Conservation (phyloP, 169 alveolate genomes). For the Eimeria tenella region DNA sequence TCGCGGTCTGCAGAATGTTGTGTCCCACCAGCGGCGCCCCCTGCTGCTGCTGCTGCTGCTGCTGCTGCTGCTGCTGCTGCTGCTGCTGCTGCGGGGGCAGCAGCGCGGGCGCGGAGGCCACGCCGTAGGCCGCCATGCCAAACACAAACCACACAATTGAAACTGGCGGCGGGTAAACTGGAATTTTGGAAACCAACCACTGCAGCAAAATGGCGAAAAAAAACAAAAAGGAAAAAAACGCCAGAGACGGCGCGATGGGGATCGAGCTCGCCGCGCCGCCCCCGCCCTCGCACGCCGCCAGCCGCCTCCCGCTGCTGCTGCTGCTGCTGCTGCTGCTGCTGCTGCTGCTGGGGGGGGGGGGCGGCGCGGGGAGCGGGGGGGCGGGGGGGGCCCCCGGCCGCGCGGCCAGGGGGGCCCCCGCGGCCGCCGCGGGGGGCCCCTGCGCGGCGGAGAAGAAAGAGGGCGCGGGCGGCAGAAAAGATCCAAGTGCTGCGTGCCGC, state of each 20-base stretch:
- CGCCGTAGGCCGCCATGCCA: constrained; percentile 78
- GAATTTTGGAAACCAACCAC: constrained; percentile 80
- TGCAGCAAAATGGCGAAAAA: constrained; percentile 75
- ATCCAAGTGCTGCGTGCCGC: too few relatives aligned
- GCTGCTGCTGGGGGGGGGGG: too few relatives aligned
- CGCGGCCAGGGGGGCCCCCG: too few relatives aligned
- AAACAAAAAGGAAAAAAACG: constrained; percentile 73
- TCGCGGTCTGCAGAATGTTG: constrained; percentile 64
- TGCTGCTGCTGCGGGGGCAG: constrained; percentile 52
- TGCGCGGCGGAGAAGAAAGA: too few relatives aligned
- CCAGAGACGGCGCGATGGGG: constrained; percentile 59
- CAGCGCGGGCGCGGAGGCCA: constrained; percentile 53
- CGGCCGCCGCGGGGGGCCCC: too few relatives aligned
- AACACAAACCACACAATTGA: constrained; percentile 79
- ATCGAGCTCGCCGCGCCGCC: background rate
- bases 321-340: constrained; percentile 6
- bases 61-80: background rate
- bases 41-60: background rate
- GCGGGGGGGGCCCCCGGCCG: too few relatives aligned
- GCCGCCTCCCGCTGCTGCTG: constrained; percentile 24
- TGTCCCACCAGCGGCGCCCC: constrained; percentile 1
- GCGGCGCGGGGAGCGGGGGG: too few relatives aligned
- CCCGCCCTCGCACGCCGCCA: too few relatives aligned
- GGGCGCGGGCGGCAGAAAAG: too few relatives aligned
- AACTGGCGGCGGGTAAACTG: constrained; percentile 78